phyloP scores from a whole-genome alignment of 306 rosid species.

The Quercus glauca region DNA sequence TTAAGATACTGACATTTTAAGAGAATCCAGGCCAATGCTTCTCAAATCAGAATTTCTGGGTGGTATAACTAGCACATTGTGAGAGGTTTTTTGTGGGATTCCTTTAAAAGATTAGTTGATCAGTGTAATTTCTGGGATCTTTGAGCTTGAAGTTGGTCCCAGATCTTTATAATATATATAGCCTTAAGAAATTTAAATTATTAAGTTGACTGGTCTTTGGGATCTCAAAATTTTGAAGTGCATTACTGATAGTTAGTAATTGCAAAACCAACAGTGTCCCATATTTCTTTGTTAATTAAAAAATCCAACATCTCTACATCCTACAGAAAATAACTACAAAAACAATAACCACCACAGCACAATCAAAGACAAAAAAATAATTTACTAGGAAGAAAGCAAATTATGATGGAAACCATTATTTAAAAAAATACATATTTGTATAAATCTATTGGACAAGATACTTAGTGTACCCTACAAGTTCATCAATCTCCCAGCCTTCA shows the following conservation, averaged over 20 bases:
- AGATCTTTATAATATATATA: background rate
- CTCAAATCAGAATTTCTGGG: background rate
- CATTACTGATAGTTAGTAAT: background rate
- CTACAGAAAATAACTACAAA: no score
- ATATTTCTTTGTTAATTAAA: no score
- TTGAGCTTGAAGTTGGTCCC: background rate
- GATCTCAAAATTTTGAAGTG: background rate
- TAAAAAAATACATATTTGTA: no score
- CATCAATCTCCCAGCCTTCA: conserved; percentile 97
- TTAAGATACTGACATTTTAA: background rate
- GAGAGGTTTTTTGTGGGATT: background rate
- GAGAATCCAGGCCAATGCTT: background rate
- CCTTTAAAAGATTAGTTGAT: background rate
- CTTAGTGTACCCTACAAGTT: conserved; percentile 39
- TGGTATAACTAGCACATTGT: background rate
- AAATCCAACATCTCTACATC: no score
- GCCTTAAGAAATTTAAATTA: background rate
- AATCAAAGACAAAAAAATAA: no score
- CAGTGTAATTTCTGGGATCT: background rate
- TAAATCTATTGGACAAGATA: no score
- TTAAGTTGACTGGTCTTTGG: background rate
- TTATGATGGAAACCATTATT: no score
- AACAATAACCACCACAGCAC: no score
- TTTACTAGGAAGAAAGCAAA: no score
- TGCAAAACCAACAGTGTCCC: background rate